Base-by-base conservation (phyloP, 2,329 filamentous ascomycete genomes). In the Neurospora sp. region DNA sequence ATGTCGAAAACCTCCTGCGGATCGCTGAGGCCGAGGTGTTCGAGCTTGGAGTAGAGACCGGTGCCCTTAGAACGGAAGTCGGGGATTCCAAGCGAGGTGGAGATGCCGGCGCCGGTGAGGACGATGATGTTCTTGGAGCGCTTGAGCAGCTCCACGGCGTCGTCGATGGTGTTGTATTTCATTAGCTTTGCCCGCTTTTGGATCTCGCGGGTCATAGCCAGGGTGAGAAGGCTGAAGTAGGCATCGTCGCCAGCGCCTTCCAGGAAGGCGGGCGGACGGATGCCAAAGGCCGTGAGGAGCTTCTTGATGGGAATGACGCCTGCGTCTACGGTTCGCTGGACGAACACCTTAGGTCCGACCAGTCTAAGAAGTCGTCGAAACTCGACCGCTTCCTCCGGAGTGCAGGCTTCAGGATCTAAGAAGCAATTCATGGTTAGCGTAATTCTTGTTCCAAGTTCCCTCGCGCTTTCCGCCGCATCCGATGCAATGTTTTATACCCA, bases 1-100 rank as follows among this genome's bases (percentile, higher is more conserved):
- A 98, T 96, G 81, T 97, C 93, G 77, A 99, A 99, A 36, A 98
- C 93, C 77, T 98, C 93, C 78, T 98, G 94, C 1, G 95, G 95
- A 76, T 97, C 94, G 73, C 83, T 88, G 71, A 90, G 82, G 6
- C 93, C 93, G 71, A 96, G 86, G 76, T 92, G 88, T 75, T 88
- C 89, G 68, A 98, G 84, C 77, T 93, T 91, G 66, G 93, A 90
- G 81, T 98, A 98, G 69, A 98, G 90, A 67, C 95, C 95, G 1
- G 90, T 97, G 76, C 92, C 91, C 79, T 96, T 96, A 68, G 94
- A 97, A 74, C 96, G 90, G 78, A 99, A 99, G 79, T 99, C 96
- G 4, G 96, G 96, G 71, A 99, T 98, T 72, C 96, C 96, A 23
- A 99, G 88, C 68, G 93, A 97, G 0, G 96, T 99, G 36, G 94